Evolutionary conservation across 2,329 filamentous ascomycete genomes (phyloP).

Genomic region (Aspergillus sp.): DNA sequence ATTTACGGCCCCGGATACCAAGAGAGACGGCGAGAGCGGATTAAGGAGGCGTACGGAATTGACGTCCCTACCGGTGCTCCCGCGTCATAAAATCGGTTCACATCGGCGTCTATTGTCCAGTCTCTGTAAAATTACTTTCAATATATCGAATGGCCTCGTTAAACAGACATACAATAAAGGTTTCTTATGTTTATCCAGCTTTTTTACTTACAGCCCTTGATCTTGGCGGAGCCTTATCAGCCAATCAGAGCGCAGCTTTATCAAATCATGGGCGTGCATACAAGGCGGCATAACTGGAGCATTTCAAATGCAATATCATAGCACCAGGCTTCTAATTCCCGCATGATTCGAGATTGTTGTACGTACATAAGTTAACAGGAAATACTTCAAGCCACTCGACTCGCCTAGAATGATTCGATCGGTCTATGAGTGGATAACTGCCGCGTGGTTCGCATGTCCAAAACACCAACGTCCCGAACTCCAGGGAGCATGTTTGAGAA

Average conservation of each 20-base stretch:
- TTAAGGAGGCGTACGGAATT: conserved; percentile 85
- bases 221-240: not conserved
- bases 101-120: conserved; percentile 19
- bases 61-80: conserved; percentile 65
- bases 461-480: too few species aligned
- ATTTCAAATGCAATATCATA: not conserved
- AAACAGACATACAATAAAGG: conserved; percentile 20
- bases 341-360: too few species aligned
- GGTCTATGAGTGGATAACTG: too few species aligned
- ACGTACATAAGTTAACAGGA: too few species aligned
- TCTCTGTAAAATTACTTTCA: conserved; percentile 29
- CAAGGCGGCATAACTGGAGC: not conserved
- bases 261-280: conserved; percentile 21
- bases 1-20: conserved; percentile 80
- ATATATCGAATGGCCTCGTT: conserved; percentile 22
- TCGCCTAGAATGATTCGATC: too few species aligned
- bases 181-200: conserved; percentile 10
- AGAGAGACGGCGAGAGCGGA: conserved; percentile 75
- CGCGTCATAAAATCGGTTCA: conserved; percentile 37
- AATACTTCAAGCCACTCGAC: too few species aligned
- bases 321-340: too few species aligned
- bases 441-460: too few species aligned
- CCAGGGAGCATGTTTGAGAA: too few species aligned
- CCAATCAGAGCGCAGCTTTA: conserved; percentile 31
- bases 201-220: not conserved